Base-by-base conservation (phyloP, 2,329 filamentous ascomycete genomes). In the Xylaria sp. region DNA sequence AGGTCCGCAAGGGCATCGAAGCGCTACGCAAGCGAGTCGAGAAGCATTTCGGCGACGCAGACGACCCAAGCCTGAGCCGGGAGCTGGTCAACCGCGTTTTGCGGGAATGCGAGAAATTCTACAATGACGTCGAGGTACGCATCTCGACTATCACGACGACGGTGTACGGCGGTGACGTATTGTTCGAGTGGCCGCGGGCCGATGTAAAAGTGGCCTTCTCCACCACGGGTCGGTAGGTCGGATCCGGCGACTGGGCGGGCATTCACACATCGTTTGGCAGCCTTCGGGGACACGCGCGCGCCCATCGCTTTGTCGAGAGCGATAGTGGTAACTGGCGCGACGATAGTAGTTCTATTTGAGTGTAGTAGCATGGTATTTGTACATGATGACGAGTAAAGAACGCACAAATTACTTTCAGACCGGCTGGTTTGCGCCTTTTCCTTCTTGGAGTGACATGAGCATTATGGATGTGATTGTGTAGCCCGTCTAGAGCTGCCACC, bases 31-130 rank as follows among this genome's bases (percentile, higher is more conserved):
- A 96, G 80, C 86, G 94, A 51, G 91, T 98, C 1, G 94, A 98
- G 78, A 99, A 98, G 80, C 94, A 98, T 77, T 98, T 98, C 81
- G 92, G 92, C 43, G 92, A 96, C 68, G 90, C 89, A 4, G 92
- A 96, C 68, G 90, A 93, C 65, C 86, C 87, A 57, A 85, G 80
- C 21, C 80, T 90, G 55, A 90, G 86, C 69, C 79, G 80, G 51
- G 80, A 80, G 35, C 78, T 90, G 40, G 86, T 88, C 23, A 76
- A 76, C 52, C 83, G 84, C 72, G 85, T 89, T 37, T 75, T 86
- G 48, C 78, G 78, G 61, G 85, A 87, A 72, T 88, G 87, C 72
- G 87, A 89, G 75, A 78, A 74, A 62, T 89, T 86, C 70, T 89
- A 89, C 71, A 80, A 80, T 56, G 81, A 85, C 23, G 84, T 89